These are phyloP conservation scores for Xylaria multiplex DNA, from an alignment of 2,329 filamentous ascomycete genomes.

Conservation along the genomic window DNA sequence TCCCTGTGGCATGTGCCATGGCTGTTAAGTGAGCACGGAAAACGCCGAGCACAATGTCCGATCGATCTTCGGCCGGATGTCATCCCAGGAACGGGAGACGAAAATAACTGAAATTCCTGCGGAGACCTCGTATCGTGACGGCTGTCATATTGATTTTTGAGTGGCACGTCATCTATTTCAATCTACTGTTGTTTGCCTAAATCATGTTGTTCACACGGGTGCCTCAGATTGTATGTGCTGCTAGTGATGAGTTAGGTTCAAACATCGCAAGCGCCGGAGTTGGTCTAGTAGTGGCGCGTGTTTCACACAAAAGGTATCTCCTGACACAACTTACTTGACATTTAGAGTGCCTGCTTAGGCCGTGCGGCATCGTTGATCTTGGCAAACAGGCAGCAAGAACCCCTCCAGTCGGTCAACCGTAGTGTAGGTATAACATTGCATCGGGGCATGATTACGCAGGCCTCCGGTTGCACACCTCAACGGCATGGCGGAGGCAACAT, in stretches of 20 bases:
- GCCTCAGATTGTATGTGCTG: neutral
- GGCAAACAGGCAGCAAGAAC: neutral
- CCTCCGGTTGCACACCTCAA: conserved; percentile 17
- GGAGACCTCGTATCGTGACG: neutral
- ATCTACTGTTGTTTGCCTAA: neutral
- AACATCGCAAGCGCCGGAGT: neutral
- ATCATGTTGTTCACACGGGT: neutral
- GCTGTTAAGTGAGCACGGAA: neutral
- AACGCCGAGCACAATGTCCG: conserved; percentile 13
- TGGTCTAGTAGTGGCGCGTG: neutral
- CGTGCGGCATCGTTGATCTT: neutral
- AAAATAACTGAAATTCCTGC: neutral
- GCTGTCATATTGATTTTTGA: neutral
- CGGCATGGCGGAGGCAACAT: conserved; percentile 15
- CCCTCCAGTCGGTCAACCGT: neutral
- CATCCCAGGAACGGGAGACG: conserved; percentile 1
- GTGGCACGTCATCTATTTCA: neutral
- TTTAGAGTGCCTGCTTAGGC: neutral
- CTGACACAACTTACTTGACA: neutral
- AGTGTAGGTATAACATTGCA: conserved; percentile 6
- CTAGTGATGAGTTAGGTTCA: conserved; percentile 1
- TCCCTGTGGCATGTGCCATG: neutral
- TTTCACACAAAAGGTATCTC: neutral
- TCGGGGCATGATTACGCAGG: conserved; percentile 5
- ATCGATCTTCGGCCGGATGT: conserved; percentile 9